Base-by-base conservation (phyloP, 768 basidiomycete genomes). In the Galerina marginata region DNA sequence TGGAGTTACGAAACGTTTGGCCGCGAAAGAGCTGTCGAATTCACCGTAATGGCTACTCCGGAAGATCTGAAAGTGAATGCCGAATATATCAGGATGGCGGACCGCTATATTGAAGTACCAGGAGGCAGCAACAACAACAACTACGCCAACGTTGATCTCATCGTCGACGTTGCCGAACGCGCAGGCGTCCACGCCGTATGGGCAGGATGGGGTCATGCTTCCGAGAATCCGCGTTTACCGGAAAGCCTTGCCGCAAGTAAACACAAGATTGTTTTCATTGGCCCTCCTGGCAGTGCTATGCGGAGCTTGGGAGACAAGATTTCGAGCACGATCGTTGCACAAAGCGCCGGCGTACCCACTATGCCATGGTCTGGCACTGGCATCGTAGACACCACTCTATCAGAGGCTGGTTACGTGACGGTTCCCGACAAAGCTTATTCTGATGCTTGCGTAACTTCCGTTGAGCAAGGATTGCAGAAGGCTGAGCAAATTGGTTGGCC, bases 1-100 rank as follows among this genome's bases (percentile, higher is more conserved):
- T 99, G 97, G 97, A 95, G 93, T 70, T 99, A 99, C 79, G 97
- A 99, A 79, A 95, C 96, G 0, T 99, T 99, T 76, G 97, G 97
- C 61, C 88, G 88, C 56, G 97, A 99, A 72, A 90, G 94, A 66
- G 93, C 92, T 56, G 85, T 99, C 78, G 96, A 99, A 74, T 99
- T 99, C 82, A 96, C 95, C 40, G 97, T 99, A 61, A 99, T 99
- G 97, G 95, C 97, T 52, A 99, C 97, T 11, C 97, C 97, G 23
- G 97, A 99, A 74, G 96, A 98, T 79, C 81, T 99, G 64, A 94
- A 95, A 75, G 96, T 98, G 75, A 99, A 99, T 70, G 97, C 97
- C 36, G 97, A 99, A 71, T 99, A 99, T 77, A 99, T 99, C 75
- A 91, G 97, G 62, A 99, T 99, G 97, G 97, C 97, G 44, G 97